These are phyloP conservation scores for Penicillium sp. DNA, from an alignment of 2,329 filamentous ascomycete genomes.

Conservation along the genomic window DNA sequence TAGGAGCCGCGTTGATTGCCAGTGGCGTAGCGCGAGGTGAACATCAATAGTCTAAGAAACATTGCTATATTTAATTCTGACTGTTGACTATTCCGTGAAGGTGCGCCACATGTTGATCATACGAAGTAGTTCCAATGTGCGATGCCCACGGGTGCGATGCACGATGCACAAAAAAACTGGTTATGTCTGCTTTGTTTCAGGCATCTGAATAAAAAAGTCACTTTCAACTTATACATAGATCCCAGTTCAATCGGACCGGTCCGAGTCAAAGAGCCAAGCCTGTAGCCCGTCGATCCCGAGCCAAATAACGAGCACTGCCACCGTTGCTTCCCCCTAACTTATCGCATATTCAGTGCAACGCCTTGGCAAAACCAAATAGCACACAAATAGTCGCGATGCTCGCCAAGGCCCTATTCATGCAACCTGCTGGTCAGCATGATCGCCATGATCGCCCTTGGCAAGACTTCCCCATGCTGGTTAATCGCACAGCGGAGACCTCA, in stretches of 20 bases:
- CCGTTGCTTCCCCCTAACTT: constrained; percentile 7
- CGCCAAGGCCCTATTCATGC: constrained; percentile 3
- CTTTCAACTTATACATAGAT: not conserved
- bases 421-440: constrained; percentile 3
- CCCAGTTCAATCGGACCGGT: constrained; percentile 12
- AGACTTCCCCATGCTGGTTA: constrained; percentile 1
- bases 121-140: not conserved
- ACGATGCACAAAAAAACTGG: not conserved
- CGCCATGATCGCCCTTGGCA: constrained; percentile 16
- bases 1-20: not conserved
- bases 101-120: not conserved
- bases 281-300: constrained; percentile 9
- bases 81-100: not conserved
- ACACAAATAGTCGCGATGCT: not conserved
- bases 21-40: not conserved
- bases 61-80: constrained; percentile 4
- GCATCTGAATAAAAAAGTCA: not conserved
- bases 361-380: constrained; percentile 11
- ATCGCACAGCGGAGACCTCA: not conserved
- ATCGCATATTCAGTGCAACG: constrained; percentile 3
- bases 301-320: constrained; percentile 8
- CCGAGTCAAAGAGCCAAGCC: constrained; percentile 6
- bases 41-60: not conserved
- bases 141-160: not conserved
- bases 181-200: not conserved